These are phyloP conservation scores for Silene conica DNA, from an alignment of 148 eudicot species.

Conservation along the genomic window DNA sequence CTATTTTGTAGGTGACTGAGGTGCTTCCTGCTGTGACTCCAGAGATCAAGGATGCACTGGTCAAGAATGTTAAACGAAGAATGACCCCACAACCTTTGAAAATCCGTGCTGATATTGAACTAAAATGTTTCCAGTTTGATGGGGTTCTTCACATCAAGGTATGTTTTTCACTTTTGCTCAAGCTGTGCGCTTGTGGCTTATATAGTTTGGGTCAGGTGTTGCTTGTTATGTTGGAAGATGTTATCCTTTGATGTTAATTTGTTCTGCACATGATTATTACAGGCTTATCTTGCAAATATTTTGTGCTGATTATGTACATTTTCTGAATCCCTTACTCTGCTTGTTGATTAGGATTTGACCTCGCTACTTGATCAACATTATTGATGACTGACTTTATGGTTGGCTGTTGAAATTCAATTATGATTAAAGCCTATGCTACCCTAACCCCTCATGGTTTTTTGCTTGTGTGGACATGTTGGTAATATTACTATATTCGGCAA, in stretches of 20 bases:
- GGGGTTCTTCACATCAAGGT: conserved; percentile 99
- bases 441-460: too few relatives aligned
- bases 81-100: conserved; percentile 99
- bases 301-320: background rate
- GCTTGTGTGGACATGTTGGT: too few relatives aligned
- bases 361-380: background rate
- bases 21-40: conserved; percentile 83
- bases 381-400: too few relatives aligned
- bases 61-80: conserved; percentile 75
- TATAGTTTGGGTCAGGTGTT: background rate
- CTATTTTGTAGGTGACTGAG: conserved; percentile 54
- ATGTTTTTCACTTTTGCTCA: background rate
- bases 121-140: conserved; percentile 95
- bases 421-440: background rate
- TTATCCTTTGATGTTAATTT: background rate
- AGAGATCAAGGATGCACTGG: conserved; percentile 78
- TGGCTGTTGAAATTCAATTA: background rate
- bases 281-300: background rate
- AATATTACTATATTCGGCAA: too few relatives aligned
- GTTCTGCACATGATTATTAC: background rate
- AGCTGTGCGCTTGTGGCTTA: background rate
- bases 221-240: background rate
- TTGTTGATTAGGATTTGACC: background rate
- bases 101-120: conserved; percentile 95
- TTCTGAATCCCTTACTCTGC: background rate